phyloP scores from a whole-genome alignment of 768 basidiomycete genomes.

The Mrakia hoshinonis region DNA sequence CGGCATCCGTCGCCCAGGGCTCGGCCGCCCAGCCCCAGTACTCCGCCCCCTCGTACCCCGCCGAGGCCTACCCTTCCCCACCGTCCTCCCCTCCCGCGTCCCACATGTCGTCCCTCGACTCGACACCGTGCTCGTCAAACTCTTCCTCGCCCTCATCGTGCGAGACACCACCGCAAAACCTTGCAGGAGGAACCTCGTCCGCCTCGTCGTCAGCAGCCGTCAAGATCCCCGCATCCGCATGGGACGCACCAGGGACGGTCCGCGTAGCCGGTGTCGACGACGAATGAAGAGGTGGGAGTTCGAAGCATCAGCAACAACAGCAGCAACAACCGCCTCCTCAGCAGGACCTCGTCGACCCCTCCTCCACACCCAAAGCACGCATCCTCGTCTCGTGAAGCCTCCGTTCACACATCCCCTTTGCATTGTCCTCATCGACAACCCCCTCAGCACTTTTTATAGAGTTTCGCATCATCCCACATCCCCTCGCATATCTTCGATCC shows the following conservation, averaged over 20 bases:
- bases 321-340: background rate
- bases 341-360: background rate
- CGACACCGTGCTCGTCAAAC: background rate
- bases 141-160: constrained; percentile 4
- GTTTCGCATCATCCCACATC: too few relatives aligned
- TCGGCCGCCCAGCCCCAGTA: background rate
- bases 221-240: background rate
- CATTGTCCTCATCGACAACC: too few relatives aligned
- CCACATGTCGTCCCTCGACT: background rate
- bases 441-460: too few relatives aligned
- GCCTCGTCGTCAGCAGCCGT: background rate
- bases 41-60: background rate
- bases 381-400: too few relatives aligned
- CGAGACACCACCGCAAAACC: constrained; percentile 1
- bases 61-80: constrained; percentile 19
- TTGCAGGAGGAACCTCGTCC: background rate
- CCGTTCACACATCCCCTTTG: too few relatives aligned
- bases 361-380: too few relatives aligned
- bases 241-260: background rate
- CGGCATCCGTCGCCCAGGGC: background rate
- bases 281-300: constrained; percentile 2
- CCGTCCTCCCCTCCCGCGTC: constrained; percentile 9
- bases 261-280: background rate
- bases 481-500: too few relatives aligned
- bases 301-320: background rate